These are phyloP conservation scores for Populus deltoides DNA, from an alignment of 345 rosid genomes.

Conservation along the genomic window DNA sequence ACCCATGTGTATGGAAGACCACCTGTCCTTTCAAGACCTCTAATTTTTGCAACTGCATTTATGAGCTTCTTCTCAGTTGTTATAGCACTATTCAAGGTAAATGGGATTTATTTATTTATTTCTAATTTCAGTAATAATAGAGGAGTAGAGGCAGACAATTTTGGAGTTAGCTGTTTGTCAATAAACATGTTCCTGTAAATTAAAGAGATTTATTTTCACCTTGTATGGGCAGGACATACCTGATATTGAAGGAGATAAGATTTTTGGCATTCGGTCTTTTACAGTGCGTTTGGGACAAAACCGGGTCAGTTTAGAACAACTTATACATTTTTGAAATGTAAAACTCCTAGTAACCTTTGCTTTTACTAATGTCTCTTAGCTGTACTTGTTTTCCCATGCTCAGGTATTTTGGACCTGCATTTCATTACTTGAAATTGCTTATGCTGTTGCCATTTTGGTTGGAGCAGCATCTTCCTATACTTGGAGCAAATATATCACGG, in stretches of 20 bases:
- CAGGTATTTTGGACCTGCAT: constrained; percentile 95
- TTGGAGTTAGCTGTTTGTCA: neutral
- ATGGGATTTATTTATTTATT: neutral
- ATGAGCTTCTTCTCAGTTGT: constrained; percentile 98
- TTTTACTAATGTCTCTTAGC: neutral
- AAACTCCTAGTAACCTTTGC: neutral
- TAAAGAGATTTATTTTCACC: neutral
- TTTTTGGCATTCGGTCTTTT: constrained; percentile 76
- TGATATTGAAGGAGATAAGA: constrained; percentile 92
- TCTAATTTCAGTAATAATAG: neutral
- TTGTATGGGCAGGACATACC: constrained; percentile 70
- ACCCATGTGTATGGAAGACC: constrained; percentile 73
- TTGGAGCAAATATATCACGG: constrained; percentile 86
- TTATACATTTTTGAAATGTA: neutral
- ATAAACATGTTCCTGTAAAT: neutral
- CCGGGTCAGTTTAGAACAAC: constrained; percentile 38
- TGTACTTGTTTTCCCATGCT: constrained; percentile 3
- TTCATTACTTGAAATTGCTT: constrained; percentile 79
- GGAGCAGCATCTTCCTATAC: constrained; percentile 67
- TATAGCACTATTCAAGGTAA: constrained; percentile 92
- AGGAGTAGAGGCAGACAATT: neutral
- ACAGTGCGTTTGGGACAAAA: constrained; percentile 81
- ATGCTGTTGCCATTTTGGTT: constrained; percentile 63
- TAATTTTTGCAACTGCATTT: constrained; percentile 88
- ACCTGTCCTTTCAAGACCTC: constrained; percentile 57